phyloP scores from a whole-genome alignment of 139 green algal species.

The Chlorella sorokiniana region DNA sequence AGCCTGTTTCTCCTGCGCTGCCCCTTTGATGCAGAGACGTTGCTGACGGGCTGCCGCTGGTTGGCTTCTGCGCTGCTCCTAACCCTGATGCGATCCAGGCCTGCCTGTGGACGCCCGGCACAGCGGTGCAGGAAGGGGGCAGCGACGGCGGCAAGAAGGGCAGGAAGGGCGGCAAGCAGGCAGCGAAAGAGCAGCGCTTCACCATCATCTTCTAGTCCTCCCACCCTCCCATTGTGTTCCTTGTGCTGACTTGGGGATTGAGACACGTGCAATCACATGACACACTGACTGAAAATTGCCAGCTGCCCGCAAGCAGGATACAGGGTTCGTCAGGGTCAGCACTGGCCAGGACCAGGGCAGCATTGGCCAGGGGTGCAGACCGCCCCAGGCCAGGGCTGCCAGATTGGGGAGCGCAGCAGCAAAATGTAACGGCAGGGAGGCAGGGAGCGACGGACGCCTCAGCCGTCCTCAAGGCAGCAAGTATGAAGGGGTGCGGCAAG shows the following conservation, averaged over 20 bases:
- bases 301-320: too few relatives aligned
- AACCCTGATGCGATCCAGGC: slow-evolving; percentile 18
- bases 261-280: too few relatives aligned
- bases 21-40: background rate
- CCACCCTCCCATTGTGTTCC: background rate
- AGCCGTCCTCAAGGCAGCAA: too few relatives aligned
- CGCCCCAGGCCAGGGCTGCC: too few relatives aligned
- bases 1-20: slow-evolving; percentile 15
- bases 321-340: too few relatives aligned
- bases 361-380: too few relatives aligned
- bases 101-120: slow-evolving; percentile 19
- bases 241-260: background rate
- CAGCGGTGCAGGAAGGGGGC: background rate
- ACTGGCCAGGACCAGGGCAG: too few relatives aligned
- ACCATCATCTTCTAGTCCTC: slow-evolving; percentile 13
- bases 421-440: too few relatives aligned
- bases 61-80: slow-evolving; percentile 4
- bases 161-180: background rate
- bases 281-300: too few relatives aligned
- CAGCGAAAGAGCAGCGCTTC: slow-evolving; percentile 5
- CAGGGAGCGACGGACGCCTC: too few relatives aligned
- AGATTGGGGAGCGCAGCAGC: too few relatives aligned
- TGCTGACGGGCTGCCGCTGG: background rate
- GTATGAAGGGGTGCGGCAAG: too few relatives aligned
- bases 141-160: slow-evolving; percentile 7